These are phyloP conservation scores for Rhytidiadelphus loreus DNA, from an alignment of 225 moss, liverwort and hornwort genomes.

Conservation along the genomic window DNA sequence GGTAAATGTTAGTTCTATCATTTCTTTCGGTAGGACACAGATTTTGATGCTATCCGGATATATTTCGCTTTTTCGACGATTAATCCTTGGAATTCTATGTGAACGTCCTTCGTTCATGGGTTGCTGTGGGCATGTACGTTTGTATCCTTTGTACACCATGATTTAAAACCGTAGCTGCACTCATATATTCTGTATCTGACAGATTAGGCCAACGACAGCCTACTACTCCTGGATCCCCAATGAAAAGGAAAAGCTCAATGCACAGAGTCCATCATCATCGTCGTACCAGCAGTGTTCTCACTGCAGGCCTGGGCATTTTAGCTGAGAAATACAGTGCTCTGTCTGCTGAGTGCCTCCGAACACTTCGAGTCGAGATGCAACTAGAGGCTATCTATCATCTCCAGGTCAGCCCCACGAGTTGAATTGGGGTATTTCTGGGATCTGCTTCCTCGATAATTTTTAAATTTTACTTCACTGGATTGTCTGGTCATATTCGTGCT, in stretches of 20 bases:
- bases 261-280: slow-evolving; percentile 83
- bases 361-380: slow-evolving; percentile 95
- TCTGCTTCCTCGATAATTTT: background rate
- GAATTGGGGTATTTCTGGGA: background rate
- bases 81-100: background rate
- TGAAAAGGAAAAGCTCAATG: slow-evolving; percentile 58
- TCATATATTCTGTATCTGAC: background rate
- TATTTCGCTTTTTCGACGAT: background rate
- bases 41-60: background rate
- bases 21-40: background rate
- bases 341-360: slow-evolving; percentile 94
- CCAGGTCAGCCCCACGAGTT: slow-evolving; percentile 38
- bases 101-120: background rate
- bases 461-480: background rate
- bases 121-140: background rate
- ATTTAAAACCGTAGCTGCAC: background rate
- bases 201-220: slow-evolving; percentile 81
- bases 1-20: background rate
- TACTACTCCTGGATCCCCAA: slow-evolving; percentile 63
- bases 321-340: slow-evolving; percentile 92
- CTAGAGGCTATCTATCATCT: slow-evolving; percentile 88
- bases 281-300: slow-evolving; percentile 93
- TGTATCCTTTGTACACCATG: background rate
- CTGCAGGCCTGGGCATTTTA: slow-evolving; percentile 90
- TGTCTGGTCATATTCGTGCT: background rate